Conservation (phyloP, 495 filamentous ascomycete species). For the Bathelium albidoporum region DNA sequence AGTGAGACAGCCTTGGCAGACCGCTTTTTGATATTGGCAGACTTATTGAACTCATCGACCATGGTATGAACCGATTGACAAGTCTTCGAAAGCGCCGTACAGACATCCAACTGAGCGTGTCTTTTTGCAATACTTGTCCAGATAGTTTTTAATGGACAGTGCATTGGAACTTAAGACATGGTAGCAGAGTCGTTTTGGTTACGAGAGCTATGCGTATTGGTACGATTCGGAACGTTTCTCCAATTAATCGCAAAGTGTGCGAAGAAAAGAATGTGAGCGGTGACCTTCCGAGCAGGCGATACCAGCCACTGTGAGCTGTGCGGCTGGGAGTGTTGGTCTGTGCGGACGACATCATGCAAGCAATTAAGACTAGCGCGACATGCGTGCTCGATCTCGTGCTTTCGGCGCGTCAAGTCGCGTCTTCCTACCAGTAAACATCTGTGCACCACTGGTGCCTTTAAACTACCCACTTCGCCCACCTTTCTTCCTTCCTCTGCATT, state of each 20-base stretch:
- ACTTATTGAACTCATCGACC: slow-evolving; percentile 23
- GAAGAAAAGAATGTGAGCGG: too few species aligned
- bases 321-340: background rate
- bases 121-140: too few species aligned
- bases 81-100: slow-evolving; percentile 27
- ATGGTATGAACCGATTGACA: slow-evolving; percentile 14
- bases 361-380: slow-evolving; percentile 2
- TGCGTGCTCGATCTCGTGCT: background rate
- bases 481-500: background rate
- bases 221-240: too few species aligned
- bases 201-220: too few species aligned
- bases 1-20: slow-evolving; percentile 23
- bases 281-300: too few species aligned
- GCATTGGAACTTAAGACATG: too few species aligned
- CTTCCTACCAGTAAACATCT: slow-evolving; percentile 3
- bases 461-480: slow-evolving; percentile 1
- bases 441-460: background rate
- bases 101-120: background rate
- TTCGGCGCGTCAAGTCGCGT: background rate
- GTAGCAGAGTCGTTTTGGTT: too few species aligned
- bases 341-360: background rate
- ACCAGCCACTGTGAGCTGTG: background rate
- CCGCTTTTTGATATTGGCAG: slow-evolving; percentile 16
- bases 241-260: too few species aligned
- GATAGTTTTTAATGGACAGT: too few species aligned